Conservation (phyloP, 306 rosid genomes). For the Lotus japonicus region DNA sequence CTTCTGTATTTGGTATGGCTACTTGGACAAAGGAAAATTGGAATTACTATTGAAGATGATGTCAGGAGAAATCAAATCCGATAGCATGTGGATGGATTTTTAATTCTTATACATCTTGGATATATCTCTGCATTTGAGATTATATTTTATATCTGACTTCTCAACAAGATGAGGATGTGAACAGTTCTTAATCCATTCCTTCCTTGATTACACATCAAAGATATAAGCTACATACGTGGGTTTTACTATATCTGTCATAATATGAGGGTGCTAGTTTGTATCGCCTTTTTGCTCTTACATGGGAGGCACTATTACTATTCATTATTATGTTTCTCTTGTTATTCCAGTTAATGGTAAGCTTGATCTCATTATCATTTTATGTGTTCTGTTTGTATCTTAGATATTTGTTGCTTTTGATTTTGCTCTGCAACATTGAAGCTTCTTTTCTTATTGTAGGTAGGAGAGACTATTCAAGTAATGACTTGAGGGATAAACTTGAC, state of each 20-base stretch:
- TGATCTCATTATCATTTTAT: conserved; percentile 32
- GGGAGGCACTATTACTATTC: conserved; percentile 67
- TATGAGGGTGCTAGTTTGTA: conserved; percentile 44
- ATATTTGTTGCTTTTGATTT: conserved; percentile 9
- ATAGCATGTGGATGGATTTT: conserved; percentile 29
- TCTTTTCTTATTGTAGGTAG: conserved; percentile 53
- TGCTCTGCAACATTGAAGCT: conserved; percentile 13
- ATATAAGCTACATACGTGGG: conserved; percentile 48
- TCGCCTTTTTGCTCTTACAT: conserved; percentile 49
- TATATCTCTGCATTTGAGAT: conserved; percentile 39
- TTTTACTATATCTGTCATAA: conserved; percentile 44
- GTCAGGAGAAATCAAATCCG: conserved; percentile 38
- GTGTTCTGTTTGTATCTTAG: conserved; percentile 14
- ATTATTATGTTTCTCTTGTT: conserved; percentile 71
- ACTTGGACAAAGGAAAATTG: conserved; percentile 27
- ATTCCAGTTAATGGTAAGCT: conserved; percentile 71
- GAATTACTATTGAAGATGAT: conserved; percentile 30
- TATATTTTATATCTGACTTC: conserved; percentile 36
- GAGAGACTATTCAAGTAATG: conserved; percentile 54
- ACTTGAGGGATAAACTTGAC: conserved; percentile 81
- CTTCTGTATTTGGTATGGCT: conserved; percentile 41
- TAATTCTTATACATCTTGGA: conserved; percentile 38
- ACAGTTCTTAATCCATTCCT: conserved; percentile 42
- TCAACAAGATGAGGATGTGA: conserved; percentile 46
- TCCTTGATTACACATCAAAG: conserved; percentile 43